Evolutionary conservation across 2,329 filamentous ascomycete genomes (phyloP).

Genomic region (Xylaria polymorpha): DNA sequence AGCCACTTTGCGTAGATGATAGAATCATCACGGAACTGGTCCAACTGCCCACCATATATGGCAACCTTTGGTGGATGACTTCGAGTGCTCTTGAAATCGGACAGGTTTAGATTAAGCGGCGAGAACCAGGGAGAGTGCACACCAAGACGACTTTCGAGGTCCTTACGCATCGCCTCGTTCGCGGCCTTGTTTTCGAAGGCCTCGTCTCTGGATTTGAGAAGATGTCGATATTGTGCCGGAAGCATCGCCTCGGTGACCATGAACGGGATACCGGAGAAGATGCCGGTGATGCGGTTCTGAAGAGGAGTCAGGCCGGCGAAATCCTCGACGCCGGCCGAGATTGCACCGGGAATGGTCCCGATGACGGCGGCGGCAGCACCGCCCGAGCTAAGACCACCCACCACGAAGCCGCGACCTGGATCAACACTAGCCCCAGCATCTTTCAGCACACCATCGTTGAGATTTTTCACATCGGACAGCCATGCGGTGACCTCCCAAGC

Average conservation of each 20-base stretch:
- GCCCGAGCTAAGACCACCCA: constrained; percentile 15
- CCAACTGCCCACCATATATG: constrained; percentile 5
- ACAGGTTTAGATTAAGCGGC: constrained; percentile 15
- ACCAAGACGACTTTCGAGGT: constrained; percentile 11
- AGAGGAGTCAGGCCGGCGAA: not conserved
- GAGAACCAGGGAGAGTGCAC: constrained; percentile 21
- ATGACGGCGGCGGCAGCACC: constrained; percentile 15
- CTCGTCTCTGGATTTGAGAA: constrained; percentile 17
- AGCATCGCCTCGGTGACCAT: constrained; percentile 13
- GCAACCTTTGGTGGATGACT: constrained; percentile 12
- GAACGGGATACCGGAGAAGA: constrained; percentile 13
- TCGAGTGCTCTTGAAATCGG: not conserved
- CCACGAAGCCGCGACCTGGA: constrained; percentile 3
- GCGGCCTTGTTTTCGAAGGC: not conserved
- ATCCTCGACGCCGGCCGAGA: constrained; percentile 2
- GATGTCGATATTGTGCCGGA: constrained; percentile 3
- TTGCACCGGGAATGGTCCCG: constrained; percentile 5
- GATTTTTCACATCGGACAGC: constrained; percentile 6
- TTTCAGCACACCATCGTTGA: constrained; percentile 9
- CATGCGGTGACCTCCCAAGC: constrained; percentile 11
- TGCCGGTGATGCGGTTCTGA: constrained; percentile 5
- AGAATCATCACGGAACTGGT: constrained; percentile 18
- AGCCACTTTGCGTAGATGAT: constrained; percentile 18
- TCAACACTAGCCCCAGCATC: not conserved
- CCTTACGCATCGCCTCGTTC: not conserved